A percentile compares a stretch with the other conserved stretches of the same genome.
These are phyloP conservation scores for Aeschynomene evenia DNA, from an alignment of 306 rosid species.

Conservation along the genomic window DNA sequence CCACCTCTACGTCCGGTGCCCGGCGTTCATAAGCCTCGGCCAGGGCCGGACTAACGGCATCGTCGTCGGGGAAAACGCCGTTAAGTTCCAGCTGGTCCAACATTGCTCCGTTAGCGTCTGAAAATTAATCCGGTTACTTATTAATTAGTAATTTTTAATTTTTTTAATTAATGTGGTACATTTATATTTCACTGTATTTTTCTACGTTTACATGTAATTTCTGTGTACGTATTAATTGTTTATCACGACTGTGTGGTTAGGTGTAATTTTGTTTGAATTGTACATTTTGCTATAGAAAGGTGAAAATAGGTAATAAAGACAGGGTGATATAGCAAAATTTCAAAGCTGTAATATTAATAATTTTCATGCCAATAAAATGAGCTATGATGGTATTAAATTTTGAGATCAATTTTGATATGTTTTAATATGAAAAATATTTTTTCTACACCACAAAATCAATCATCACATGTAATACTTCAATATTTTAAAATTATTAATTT, in stretches of 20 bases:
- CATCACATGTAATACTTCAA: too few relatives aligned
- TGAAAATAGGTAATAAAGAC: neutral
- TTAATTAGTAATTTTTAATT: neutral
- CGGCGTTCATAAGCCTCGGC: constrained; percentile 61
- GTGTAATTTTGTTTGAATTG: constrained; percentile 30
- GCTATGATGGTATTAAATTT: neutral
- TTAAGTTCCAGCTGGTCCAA: constrained; percentile 72
- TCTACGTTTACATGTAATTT: neutral
- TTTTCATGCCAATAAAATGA: constrained; percentile 1
- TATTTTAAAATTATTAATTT: too few relatives aligned
- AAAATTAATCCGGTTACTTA: neutral
- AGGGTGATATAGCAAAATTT: constrained; percentile 38
- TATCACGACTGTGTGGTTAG: neutral
- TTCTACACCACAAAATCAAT: too few relatives aligned
- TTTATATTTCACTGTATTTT: neutral
- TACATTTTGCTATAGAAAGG: constrained; percentile 44
- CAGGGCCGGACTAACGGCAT: constrained; percentile 32
- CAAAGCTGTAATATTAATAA: constrained; percentile 11
- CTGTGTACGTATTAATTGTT: constrained; percentile 9
- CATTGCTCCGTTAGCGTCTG: constrained; percentile 69
- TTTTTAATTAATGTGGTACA: neutral
- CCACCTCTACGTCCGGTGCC: constrained; percentile 67
- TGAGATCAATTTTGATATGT: neutral
- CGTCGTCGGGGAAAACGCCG: constrained; percentile 47
- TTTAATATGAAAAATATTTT: neutral